Evolutionary conservation across 768 basidiomycete genomes (phyloP), one percentile per base, ranked within the genome.

Genomic region (Steccherinum ochraceum): DNA sequence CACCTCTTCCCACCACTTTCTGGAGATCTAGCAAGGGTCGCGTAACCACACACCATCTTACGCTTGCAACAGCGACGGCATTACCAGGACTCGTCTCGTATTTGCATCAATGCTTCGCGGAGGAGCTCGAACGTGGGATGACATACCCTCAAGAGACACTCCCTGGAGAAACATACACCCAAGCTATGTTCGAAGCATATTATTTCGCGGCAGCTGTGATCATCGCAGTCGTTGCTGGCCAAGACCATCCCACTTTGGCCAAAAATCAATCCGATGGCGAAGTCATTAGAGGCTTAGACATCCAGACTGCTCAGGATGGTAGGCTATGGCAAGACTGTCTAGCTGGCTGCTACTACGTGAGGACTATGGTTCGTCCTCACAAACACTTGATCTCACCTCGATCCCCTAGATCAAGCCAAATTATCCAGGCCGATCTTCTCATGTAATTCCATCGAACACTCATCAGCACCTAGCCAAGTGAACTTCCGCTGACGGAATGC

Each of bases 381-480:
- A 39, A 40, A 43, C 39, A 45, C n/a, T 7, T 52, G 46, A 12
- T 23, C 53, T 23, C 48, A 24, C 24, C 45, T 45, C 44, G 49
- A 47, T 11, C 46, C 5, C 12, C 20, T 40, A 83, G 84, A 74
- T 89, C 46, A 90, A 90, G 67, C 88, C 87, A 27, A 93, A 93
- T 61, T 94, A 93, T 68, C 93, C 91, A 5, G 90, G 90, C 39
- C 75, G 91, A 54, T 91, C 88, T 7, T 90, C 88, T 40, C 92
- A 93, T 76, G 92, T 89, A 61, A 72, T 89, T 79, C 24, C 42
- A 27, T 43, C 18, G 48, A 43, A n/a, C n/a, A n/a, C n/a, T n/a
- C n/a, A n/a, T n/a, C n/a, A n/a, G n/a, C n/a, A n/a, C n/a, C 52
- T 56, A 24, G 52, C 24, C 12, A 40, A 24, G 19, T 41, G n/a